Conservation (phyloP, 2,329 filamentous ascomycete species). For the Fusarium austroafricanum region DNA sequence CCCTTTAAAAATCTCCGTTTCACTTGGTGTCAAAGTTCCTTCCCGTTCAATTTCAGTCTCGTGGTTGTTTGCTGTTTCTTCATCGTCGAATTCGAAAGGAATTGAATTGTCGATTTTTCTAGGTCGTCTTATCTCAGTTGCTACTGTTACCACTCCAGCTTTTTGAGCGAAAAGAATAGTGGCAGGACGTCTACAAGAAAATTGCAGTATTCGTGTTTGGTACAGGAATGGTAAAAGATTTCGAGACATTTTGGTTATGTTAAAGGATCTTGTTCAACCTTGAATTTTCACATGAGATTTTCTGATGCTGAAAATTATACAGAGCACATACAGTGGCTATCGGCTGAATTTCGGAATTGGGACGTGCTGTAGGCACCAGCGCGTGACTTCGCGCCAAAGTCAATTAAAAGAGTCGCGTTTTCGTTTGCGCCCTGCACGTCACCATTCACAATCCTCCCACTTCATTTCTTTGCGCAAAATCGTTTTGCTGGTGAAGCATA, state of each 20-base stretch:
- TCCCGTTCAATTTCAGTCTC: conserved; percentile 28
- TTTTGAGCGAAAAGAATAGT: conserved; percentile 39
- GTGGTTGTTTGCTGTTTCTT: conserved; percentile 48
- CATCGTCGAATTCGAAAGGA: conserved; percentile 65
- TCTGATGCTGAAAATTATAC: conserved; percentile 31
- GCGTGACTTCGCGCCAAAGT: conserved; percentile 51
- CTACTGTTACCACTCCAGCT: conserved; percentile 34
- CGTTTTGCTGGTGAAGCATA: background rate
- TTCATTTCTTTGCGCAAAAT: conserved; percentile 9
- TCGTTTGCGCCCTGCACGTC: conserved; percentile 28
- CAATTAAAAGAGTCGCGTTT: conserved; percentile 44
- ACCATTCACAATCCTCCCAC: conserved; percentile 22
- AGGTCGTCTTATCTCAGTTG: conserved; percentile 25
- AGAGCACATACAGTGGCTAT: background rate
- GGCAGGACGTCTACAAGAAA: conserved; percentile 43
- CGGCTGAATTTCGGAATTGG: conserved; percentile 40
- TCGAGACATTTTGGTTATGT: conserved; percentile 54
- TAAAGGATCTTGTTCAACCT: background rate
- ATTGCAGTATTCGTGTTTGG: conserved; percentile 71
- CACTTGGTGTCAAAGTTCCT: conserved; percentile 68
- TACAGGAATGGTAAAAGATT: conserved; percentile 76
- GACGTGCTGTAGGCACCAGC: conserved; percentile 25
- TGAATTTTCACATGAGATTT: conserved; percentile 26
- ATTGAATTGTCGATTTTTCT: conserved; percentile 54
- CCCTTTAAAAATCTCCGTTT: conserved; percentile 69